Evolutionary conservation across 352 stramenopile species (phyloP).

Genomic region (Pythium sukuiense): DNA sequence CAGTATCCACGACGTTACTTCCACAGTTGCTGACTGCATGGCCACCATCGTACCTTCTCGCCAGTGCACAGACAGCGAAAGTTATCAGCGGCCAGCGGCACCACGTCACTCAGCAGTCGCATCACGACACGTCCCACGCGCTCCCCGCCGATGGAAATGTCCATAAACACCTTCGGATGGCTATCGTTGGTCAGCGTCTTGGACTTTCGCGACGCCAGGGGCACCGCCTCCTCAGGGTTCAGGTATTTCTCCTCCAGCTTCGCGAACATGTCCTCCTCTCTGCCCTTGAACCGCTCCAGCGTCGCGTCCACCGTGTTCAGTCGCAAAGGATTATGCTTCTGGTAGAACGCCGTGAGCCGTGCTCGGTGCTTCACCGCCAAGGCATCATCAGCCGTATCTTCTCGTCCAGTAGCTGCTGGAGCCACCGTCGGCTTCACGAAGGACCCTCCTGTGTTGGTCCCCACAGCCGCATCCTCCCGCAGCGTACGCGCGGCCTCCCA

Average conservation of each 20-base stretch:
- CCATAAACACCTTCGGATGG: conserved; percentile 94
- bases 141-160: conserved; percentile 87
- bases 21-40: too few relatives aligned
- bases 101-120: conserved; percentile 92
- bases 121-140: conserved; percentile 91
- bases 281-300: conserved; percentile 51
- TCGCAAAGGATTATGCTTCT: conserved; percentile 64
- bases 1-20: too few relatives aligned
- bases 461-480: conserved; percentile 19
- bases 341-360: conserved; percentile 63
- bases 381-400: too few relatives aligned
- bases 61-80: conserved; percentile 87
- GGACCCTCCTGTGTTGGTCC: not conserved
- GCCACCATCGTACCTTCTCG: conserved; percentile 57
- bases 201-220: conserved; percentile 46
- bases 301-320: conserved; percentile 53
- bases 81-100: conserved; percentile 95
- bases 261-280: conserved; percentile 67
- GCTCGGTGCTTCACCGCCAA: conserved; percentile 27
- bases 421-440: not conserved
- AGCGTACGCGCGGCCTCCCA: conserved; percentile 33
- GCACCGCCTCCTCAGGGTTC: conserved; percentile 23
- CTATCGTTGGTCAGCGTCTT: conserved; percentile 46
- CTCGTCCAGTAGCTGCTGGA: not conserved
- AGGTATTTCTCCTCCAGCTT: conserved; percentile 74